Base-by-base conservation (phyloP, 2,329 filamentous ascomycete species). In the Aureobasidium subglaciale region DNA sequence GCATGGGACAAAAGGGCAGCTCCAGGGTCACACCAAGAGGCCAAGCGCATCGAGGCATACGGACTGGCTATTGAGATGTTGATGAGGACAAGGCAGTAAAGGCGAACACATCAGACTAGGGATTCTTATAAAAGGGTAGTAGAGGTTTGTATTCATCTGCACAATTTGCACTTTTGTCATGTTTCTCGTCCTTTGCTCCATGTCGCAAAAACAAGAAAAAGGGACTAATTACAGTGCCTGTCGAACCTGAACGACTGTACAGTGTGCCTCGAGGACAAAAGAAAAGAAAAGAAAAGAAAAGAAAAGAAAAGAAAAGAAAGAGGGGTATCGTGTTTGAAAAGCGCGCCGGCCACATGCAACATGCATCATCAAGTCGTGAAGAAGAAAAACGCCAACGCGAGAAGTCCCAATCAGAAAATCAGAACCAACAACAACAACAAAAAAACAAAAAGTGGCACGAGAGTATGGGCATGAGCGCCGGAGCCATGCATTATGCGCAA, bases 1-100 rank as follows among this genome's bases (percentile, higher is more conserved):
- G 71, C 53, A n/a, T 73, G 66, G 61, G 71, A 73, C 58, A 72
- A 73, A 60, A 58, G 63, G 29, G 59, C 63, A 6, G 56, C 63
- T 30, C 58, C 60, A 32, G 68, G 65, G 22, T 65, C 65, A 10
- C 57, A 63, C 40, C 58, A 69, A 32, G 62, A 60, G 50, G 41
- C 61, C 18, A 60, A 59, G 10, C 68, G 63, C 54, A 62, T 67
- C 11, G 60, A 65, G 56, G 64, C 63, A 9, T 71, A 73, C 61
- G 59, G 46, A 4, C 29, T 67, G 18, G 66, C 64, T 2, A 60
- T 70, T 41, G 56, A 64, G 1, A 56, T 56, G 54, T 29, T 56
- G 54, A 56, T 53, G 48, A 53, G 18, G 16, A 16, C 48, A 30
- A 53, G 41, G 48, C 35, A 41, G 20, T 25, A 27, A 27, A 13